Evolutionary conservation across 2,329 filamentous ascomycete species (phyloP).

Genomic region (Periglandula ipomoeae): DNA sequence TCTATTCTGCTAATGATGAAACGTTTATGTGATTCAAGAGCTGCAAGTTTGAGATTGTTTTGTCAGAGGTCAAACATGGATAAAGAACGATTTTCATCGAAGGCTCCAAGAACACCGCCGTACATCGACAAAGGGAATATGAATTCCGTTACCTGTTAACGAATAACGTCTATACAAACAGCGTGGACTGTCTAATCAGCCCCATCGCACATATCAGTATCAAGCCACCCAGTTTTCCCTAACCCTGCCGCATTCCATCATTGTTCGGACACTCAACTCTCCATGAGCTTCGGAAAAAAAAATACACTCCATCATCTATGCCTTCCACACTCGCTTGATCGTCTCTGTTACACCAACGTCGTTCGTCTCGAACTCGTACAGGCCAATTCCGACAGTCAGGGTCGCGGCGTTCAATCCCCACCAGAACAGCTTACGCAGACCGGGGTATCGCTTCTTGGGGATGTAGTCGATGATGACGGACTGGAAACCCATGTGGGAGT

Average conservation of each 20-base stretch:
- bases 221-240: neutral
- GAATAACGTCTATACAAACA: conserved; percentile 13
- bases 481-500: conserved; percentile 95
- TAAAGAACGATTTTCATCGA: neutral
- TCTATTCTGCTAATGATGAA: neutral
- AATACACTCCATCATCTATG: conserved; percentile 34
- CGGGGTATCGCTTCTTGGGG: conserved; percentile 61
- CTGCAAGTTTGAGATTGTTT: neutral
- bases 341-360: conserved; percentile 91
- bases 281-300: neutral
- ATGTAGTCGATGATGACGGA: conserved; percentile 88
- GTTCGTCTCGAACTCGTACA: conserved; percentile 99
- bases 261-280: neutral
- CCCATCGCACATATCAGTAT: neutral
- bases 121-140: conserved; percentile 7
- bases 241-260: neutral
- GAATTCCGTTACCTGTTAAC: conserved; percentile 8
- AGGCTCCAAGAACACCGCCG: neutral
- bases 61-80: neutral
- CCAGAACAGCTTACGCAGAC: conserved; percentile 53
- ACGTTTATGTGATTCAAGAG: neutral
- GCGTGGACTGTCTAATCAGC: neutral
- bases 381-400: conserved; percentile 70
- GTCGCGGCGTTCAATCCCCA: conserved; percentile 77
- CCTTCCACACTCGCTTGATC: conserved; percentile 82